Percentiles rank a stretch among this genome's conserved stretches.
Evolutionary conservation across 768 basidiomycete genomes (phyloP).

Genomic region (Suillus subaureus): DNA sequence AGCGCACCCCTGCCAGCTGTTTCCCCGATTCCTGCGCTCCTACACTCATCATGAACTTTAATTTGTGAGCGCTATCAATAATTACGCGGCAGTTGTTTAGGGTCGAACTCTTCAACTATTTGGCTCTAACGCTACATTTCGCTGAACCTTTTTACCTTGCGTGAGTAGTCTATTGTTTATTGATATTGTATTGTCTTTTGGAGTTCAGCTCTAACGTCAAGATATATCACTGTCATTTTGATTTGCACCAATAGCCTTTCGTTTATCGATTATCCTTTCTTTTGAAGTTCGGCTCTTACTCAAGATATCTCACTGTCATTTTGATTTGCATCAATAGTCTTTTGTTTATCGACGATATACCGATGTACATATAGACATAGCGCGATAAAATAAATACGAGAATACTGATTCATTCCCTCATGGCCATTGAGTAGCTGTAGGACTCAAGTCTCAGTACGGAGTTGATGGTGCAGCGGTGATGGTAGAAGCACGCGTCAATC

Average conservation of each 20-base stretch:
- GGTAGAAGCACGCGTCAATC: not conserved
- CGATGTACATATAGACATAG: not conserved
- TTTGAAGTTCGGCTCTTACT: not conserved
- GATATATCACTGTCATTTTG: not conserved
- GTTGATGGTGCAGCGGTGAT: too few relatives aligned
- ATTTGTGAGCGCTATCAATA: not conserved
- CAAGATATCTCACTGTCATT: not conserved
- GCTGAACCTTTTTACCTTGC: not conserved
- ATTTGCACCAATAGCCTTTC: not conserved
- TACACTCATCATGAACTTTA: not conserved
- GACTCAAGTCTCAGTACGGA: not conserved
- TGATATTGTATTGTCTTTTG: not conserved
- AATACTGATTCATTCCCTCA: not conserved
- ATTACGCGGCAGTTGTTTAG: not conserved
- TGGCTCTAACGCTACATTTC: not conserved
- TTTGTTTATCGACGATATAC: not conserved
- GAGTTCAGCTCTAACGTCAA: not conserved
- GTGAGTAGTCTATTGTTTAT: not conserved
- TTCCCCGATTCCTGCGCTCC: constrained; percentile 1
- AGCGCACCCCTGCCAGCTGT: constrained; percentile 8
- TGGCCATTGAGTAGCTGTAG: not conserved
- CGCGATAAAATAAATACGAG: not conserved
- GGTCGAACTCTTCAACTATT: not conserved
- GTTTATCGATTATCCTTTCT: not conserved
- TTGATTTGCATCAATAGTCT: not conserved